Percentiles rank a stretch among this genome's conserved stretches.
Conservation (phyloP, 148 eudicot genomes). For the Rhododendron mucronatum region DNA sequence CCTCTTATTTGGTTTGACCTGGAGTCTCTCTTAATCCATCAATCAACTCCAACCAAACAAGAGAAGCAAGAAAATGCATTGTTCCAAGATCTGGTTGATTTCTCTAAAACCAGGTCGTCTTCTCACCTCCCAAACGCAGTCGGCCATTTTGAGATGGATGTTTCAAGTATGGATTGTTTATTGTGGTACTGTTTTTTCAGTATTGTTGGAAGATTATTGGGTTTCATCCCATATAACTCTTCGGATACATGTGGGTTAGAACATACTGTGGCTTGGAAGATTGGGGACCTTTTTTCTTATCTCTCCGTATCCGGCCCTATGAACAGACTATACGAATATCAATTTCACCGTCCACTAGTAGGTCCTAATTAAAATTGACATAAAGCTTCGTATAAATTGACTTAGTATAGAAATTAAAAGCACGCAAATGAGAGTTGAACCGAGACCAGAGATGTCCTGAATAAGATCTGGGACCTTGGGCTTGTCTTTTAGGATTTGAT, state of each 20-base stretch:
- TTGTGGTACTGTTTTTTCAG: not conserved
- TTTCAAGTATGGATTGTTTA: not conserved
- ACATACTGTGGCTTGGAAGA: not conserved
- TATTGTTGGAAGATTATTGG: not conserved
- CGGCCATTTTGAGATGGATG: slow-evolving; percentile 25
- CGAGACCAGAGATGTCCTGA: too few species aligned
- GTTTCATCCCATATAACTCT: not conserved
- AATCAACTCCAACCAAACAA: slow-evolving; percentile 36
- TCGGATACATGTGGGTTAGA: not conserved
- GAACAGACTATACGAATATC: not conserved
- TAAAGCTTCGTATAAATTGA: too few species aligned
- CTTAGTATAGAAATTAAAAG: too few species aligned
- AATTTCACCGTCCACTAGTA: not conserved
- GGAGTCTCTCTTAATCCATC: not conserved
- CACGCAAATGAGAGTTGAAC: too few species aligned
- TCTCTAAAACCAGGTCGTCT: slow-evolving; percentile 58
- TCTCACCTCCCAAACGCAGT: slow-evolving; percentile 40
- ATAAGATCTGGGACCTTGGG: too few species aligned
- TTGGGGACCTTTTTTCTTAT: not conserved
- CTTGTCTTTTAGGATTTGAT: too few species aligned
- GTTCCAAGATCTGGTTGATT: slow-evolving; percentile 74
- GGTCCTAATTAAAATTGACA: not conserved
- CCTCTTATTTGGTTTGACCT: not conserved
- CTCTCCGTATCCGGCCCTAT: too few species aligned
- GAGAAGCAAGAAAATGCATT: slow-evolving; percentile 66